These are phyloP conservation scores for Naganishia liquefaciens DNA, from an alignment of 1,284 basidiomycete genomes.

Conservation along the genomic window DNA sequence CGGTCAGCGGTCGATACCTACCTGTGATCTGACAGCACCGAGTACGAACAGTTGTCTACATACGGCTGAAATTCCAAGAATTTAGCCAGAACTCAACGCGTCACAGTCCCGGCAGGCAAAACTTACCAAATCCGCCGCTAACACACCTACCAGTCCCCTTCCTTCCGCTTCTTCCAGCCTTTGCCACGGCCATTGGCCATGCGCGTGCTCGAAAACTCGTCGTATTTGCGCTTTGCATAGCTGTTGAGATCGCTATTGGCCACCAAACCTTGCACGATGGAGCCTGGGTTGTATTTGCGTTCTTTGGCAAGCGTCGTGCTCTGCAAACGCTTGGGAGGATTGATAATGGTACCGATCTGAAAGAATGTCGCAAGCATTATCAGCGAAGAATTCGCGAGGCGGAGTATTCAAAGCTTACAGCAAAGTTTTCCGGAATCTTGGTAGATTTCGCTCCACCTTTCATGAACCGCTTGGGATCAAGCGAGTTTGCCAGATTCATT, in stretches of 20 bases:
- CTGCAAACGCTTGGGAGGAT: constrained; percentile 73
- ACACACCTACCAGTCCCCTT: constrained; percentile 51
- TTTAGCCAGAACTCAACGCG: no score
- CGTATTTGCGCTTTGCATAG: constrained; percentile 93
- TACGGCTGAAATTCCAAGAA: background rate
- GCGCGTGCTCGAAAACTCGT: constrained; percentile 72
- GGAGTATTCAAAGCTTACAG: constrained; percentile 59
- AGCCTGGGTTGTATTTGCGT: constrained; percentile 75
- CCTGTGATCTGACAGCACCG: background rate
- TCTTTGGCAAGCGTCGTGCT: constrained; percentile 72
- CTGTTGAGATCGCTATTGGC: constrained; percentile 79
- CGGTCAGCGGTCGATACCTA: background rate
- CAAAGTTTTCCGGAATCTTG: constrained; percentile 82
- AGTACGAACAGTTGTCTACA: constrained; percentile 12
- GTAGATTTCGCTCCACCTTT: constrained; percentile 74
- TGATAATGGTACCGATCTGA: constrained; percentile 84
- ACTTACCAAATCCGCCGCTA: background rate
- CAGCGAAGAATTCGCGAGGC: background rate
- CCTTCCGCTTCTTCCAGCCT: constrained; percentile 65
- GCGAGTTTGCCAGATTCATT: constrained; percentile 80
- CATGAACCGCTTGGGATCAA: constrained; percentile 97
- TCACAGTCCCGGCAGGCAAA: no score
- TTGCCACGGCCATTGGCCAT: constrained; percentile 74
- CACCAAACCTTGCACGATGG: constrained; percentile 84
- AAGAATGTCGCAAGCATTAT: background rate